phyloP scores from a whole-genome alignment of 2,329 filamentous ascomycete genomes.

The Hymenotorrendiella dingleyae region DNA sequence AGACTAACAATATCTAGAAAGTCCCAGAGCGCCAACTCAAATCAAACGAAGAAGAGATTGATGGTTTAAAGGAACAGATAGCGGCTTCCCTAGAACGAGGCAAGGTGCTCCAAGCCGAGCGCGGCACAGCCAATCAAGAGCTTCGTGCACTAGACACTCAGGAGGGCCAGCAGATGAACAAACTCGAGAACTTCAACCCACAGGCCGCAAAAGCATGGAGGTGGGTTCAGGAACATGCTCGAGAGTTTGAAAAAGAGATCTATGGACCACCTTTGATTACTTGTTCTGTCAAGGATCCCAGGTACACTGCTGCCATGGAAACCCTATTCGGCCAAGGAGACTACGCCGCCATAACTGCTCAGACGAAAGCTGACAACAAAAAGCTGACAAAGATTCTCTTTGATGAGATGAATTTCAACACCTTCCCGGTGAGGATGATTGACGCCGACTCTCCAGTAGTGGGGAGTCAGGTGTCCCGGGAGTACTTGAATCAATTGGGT shows the following conservation, averaged over 20 bases:
- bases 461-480: slow-evolving; percentile 47
- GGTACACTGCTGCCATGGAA: slow-evolving; percentile 54
- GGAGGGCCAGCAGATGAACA: slow-evolving; percentile 64
- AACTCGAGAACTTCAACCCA: slow-evolving; percentile 52
- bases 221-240: slow-evolving; percentile 71
- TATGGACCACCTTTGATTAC: slow-evolving; percentile 60
- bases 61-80: slow-evolving; percentile 26
- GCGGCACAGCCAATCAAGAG: slow-evolving; percentile 39
- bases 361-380: slow-evolving; percentile 68
- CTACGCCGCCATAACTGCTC: slow-evolving; percentile 63
- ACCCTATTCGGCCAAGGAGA: slow-evolving; percentile 47
- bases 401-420: slow-evolving; percentile 57
- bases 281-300: slow-evolving; percentile 56
- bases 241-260: slow-evolving; percentile 54
- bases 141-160: slow-evolving; percentile 63
- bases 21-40: slow-evolving; percentile 52
- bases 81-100: slow-evolving; percentile 34
- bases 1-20: slow-evolving; percentile 35
- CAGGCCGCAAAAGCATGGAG: slow-evolving; percentile 69
- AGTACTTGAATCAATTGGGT: slow-evolving; percentile 53
- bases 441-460: slow-evolving; percentile 42
- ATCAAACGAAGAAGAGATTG: slow-evolving; percentile 40
- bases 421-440: slow-evolving; percentile 64
- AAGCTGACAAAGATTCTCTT: slow-evolving; percentile 63
- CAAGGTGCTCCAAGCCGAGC: slow-evolving; percentile 35